Base-by-base conservation (phyloP, 371 early-diverging fungal species). In the Phascolomyces articulosus region DNA sequence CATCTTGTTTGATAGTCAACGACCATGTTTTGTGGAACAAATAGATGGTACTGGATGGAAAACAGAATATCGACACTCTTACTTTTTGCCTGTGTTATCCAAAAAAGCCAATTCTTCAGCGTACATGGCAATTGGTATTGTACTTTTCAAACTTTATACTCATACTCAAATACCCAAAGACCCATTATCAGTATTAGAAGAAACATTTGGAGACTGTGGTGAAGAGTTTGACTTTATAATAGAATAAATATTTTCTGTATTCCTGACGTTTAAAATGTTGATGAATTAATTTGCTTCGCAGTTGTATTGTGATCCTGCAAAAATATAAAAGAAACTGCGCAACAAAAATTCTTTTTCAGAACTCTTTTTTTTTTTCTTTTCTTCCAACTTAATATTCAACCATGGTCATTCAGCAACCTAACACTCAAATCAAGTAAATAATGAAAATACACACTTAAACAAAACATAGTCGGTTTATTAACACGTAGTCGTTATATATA, bases 381-480 rank as follows among this genome's bases (percentile, higher is more conserved):
- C 55, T 41, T 16, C 16, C 2, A 38, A 55, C 18, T 23, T n/a
- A 38, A 40, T 10, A 1, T 49, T 18, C 6, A 55, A 67, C 47
- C 57, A 81, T 81, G 82, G 77, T 77, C 40, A 81, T 81, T 63
- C 65, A 77, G 47, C 78, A 80, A 71, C 85, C 85, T 56, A 83
- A 69, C 54, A 53, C 73, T 41, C 85, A 85, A 69, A 85, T 86
- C 71, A 86, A 86, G 85, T 83, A 83, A 60, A 65, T 16, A 44
- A 44, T 44, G 6, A 15, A 44, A 44, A 11, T n/a, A 1, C 4
- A 44, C 16, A 20, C 31, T 28, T 10, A 48, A 48, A 59, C 40
- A 40, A 16, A 20, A 24, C 8, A 23, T 21, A 20, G 18, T 8
- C 31, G 6, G 20, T 8, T 18, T 6, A 18, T 29, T 28, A 18